Evolutionary conservation across 2,329 filamentous ascomycete species (phyloP).

Genomic region (Colletotrichum truncatum): DNA sequence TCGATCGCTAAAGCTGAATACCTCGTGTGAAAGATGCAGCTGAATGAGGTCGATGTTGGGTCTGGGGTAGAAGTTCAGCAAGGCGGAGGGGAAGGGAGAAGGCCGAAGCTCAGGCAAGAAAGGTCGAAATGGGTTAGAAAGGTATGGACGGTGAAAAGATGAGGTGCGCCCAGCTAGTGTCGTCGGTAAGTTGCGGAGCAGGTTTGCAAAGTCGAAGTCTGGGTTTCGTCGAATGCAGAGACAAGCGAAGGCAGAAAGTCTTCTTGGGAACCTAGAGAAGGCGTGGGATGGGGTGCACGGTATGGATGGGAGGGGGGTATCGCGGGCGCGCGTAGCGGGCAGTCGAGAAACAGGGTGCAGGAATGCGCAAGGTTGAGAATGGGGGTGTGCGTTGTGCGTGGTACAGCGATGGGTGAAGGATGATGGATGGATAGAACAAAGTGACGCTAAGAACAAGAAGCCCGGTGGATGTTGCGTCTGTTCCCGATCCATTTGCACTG

Average conservation of each 20-base stretch:
- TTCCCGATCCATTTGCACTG: too few relatives aligned
- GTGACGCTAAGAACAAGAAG: too few relatives aligned
- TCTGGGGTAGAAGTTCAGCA: not conserved
- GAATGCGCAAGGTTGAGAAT: slow-evolving; percentile 11
- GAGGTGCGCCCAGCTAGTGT: not conserved
- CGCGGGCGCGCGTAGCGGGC: not conserved
- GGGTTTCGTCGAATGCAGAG: slow-evolving; percentile 2
- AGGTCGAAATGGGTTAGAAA: not conserved
- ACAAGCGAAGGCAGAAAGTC: not conserved
- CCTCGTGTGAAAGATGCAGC: not conserved
- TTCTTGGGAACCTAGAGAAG: not conserved
- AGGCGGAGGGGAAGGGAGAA: not conserved
- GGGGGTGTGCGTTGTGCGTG: not conserved
- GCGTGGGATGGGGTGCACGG: slow-evolving; percentile 4
- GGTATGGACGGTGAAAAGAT: not conserved
- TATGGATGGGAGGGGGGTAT: slow-evolving; percentile 1
- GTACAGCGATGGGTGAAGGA: not conserved
- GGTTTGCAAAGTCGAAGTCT: not conserved
- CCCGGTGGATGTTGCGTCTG: too few relatives aligned
- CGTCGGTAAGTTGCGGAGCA: not conserved
- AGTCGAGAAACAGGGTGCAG: slow-evolving; percentile 3
- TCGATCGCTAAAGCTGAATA: not conserved
- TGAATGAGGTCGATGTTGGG: not conserved
- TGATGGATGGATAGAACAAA: not conserved
- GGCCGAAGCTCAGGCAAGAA: not conserved